Conservation (phyloP, 192 early-diverging fungal genomes). For the Polychytrium aggregatum region DNA sequence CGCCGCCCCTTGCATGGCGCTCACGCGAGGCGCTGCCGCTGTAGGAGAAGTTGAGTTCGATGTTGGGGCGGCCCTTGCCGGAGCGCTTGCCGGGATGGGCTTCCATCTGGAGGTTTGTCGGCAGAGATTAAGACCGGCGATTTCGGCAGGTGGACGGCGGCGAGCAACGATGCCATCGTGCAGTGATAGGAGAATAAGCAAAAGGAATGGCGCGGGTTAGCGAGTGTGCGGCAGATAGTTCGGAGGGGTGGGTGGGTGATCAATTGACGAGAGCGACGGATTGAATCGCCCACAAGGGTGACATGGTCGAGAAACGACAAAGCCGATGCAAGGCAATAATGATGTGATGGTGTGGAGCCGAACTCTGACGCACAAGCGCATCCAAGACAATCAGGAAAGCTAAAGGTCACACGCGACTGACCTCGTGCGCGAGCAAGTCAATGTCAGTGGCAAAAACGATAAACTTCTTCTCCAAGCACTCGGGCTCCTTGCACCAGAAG, state of each 20-base stretch:
- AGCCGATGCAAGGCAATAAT: constrained; percentile 1
- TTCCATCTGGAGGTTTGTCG: constrained; percentile 13
- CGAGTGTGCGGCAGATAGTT: no score
- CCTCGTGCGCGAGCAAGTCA: constrained; percentile 83
- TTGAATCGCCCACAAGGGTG: constrained; percentile 6
- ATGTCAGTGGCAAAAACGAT: constrained; percentile 87
- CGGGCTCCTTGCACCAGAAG: constrained; percentile 61
- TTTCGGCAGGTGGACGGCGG: no score
- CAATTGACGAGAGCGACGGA: constrained; percentile 9
- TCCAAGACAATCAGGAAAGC: constrained; percentile 12
- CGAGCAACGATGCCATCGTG: no score
- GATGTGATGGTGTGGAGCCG: constrained; percentile 4
- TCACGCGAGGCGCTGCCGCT: constrained; percentile 18
- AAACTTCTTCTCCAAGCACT: constrained; percentile 90
- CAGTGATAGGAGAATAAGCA: no score
- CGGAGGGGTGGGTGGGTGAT: background rate
- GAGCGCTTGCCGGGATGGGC: constrained; percentile 14
- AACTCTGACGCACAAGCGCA: no score
- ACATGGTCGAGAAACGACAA: constrained; percentile 2
- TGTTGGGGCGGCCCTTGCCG: constrained; percentile 18
- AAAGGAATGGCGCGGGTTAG: no score
- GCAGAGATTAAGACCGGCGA: no score
- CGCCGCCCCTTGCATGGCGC: constrained; percentile 3
- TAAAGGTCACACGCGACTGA: no score
- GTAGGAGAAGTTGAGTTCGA: constrained; percentile 28